Evolutionary conservation across 2,329 filamentous ascomycete genomes (phyloP).

Genomic region (Beauveria pseudobassiana): DNA sequence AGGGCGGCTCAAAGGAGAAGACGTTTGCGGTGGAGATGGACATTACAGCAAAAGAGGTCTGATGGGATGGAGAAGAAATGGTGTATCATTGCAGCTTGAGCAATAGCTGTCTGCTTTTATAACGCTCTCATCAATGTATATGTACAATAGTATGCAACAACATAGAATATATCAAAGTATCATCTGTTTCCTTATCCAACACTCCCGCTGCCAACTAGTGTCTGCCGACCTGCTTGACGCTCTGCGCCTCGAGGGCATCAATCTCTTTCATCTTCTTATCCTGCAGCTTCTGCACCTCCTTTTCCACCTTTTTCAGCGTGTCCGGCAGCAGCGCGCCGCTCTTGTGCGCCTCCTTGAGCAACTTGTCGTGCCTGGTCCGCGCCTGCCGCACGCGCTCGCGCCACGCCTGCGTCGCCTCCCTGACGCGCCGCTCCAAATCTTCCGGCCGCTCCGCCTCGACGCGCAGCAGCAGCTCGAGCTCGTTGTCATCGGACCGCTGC

Average conservation of each 20-base stretch:
- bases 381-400: slow-evolving; percentile 40
- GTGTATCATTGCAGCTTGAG: not conserved
- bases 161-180: not conserved
- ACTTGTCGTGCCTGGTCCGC: slow-evolving; percentile 40
- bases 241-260: slow-evolving; percentile 41
- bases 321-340: slow-evolving; percentile 37
- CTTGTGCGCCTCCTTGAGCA: slow-evolving; percentile 42
- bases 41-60: not conserved
- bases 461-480: slow-evolving; percentile 49
- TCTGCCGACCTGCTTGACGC: slow-evolving; percentile 33
- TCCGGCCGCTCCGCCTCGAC: slow-evolving; percentile 46
- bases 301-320: slow-evolving; percentile 40
- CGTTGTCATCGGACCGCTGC: slow-evolving; percentile 49
- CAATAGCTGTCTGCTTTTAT: not conserved
- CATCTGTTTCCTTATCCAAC: not conserved
- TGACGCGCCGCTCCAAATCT: slow-evolving; percentile 35
- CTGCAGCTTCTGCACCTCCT: slow-evolving; percentile 41
- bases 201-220: slow-evolving; percentile 5
- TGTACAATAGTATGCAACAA: slow-evolving; percentile 13
- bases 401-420: slow-evolving; percentile 43
- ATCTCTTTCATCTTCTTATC: slow-evolving; percentile 47
- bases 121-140: slow-evolving; percentile 9
- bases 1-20: not conserved
- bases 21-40: not conserved
- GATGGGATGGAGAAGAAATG: not conserved